phyloP scores from a whole-genome alignment of 257 asterid species.

The Solanum dulcamara region DNA sequence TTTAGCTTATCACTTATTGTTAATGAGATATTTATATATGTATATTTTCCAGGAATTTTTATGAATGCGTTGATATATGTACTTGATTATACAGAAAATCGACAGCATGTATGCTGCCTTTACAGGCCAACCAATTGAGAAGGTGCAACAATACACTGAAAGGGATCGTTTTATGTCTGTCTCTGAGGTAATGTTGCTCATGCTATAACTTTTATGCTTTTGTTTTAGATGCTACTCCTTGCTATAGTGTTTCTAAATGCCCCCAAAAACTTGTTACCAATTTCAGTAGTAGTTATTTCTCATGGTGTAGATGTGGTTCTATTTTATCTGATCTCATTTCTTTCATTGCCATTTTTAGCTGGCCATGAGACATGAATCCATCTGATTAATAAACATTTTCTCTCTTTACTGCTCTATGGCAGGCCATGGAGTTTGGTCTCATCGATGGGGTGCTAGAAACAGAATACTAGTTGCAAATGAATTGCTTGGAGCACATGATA shows the following conservation, averaged over 20 bases:
- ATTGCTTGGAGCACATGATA: neutral
- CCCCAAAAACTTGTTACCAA: neutral
- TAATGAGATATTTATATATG: neutral
- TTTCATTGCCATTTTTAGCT: neutral
- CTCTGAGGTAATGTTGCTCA: slow-evolving; percentile 54
- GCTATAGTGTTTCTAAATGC: neutral
- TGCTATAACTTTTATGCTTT: neutral
- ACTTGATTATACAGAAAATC: slow-evolving; percentile 48
- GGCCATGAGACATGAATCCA: neutral
- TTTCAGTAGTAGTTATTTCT: neutral
- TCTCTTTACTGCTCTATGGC: slow-evolving; percentile 7
- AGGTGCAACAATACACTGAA: slow-evolving; percentile 76
- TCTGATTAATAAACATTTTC: neutral
- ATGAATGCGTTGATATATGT: neutral
- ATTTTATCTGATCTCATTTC: neutral
- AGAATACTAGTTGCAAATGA: slow-evolving; percentile 32
- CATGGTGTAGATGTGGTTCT: neutral
- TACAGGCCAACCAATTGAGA: slow-evolving; percentile 77
- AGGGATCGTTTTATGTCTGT: slow-evolving; percentile 82
- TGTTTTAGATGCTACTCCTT: neutral
- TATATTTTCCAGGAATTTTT: neutral
- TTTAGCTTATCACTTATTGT: neutral
- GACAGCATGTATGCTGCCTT: slow-evolving; percentile 88
- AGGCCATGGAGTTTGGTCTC: slow-evolving; percentile 96
- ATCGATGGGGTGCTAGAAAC: slow-evolving; percentile 86